Percentiles rank a stretch among this genome's conserved stretches.
Conservation (phyloP, 108 stramenopile species). For the Cyclotella distinguenda region DNA sequence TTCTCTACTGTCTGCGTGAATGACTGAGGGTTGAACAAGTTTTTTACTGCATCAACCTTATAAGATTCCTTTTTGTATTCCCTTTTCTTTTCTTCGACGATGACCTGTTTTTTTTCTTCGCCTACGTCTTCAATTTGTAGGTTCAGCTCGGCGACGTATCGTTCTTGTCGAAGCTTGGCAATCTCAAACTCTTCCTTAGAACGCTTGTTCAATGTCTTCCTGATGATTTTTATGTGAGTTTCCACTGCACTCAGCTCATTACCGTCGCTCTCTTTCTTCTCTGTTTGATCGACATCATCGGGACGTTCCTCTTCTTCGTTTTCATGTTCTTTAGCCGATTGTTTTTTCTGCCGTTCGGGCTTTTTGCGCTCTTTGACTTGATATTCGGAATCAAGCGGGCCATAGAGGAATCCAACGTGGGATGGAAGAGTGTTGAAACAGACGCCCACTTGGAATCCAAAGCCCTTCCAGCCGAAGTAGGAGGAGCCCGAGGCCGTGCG, state of each 20-base stretch:
- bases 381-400: slow-evolving; percentile 61
- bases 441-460: slow-evolving; percentile 68
- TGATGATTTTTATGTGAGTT: slow-evolving; percentile 54
- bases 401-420: slow-evolving; percentile 64
- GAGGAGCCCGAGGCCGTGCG: slow-evolving; percentile 23
- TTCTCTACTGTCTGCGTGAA: slow-evolving; percentile 93
- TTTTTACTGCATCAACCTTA: slow-evolving; percentile 54
- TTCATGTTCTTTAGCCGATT: slow-evolving; percentile 31
- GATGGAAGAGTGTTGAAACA: slow-evolving; percentile 81
- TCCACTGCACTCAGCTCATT: slow-evolving; percentile 75
- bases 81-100: slow-evolving; percentile 23
- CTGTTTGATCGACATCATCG: slow-evolving; percentile 50
- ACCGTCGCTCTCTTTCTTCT: slow-evolving; percentile 45
- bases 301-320: slow-evolving; percentile 61
- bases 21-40: slow-evolving; percentile 78
- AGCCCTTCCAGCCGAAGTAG: slow-evolving; percentile 68
- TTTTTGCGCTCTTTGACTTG: slow-evolving; percentile 57
- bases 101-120: background rate
- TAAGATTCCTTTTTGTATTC: slow-evolving; percentile 41
- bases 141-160: slow-evolving; percentile 8
- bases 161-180: slow-evolving; percentile 17
- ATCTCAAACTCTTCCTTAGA: slow-evolving; percentile 15
- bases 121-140: slow-evolving; percentile 28
- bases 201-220: slow-evolving; percentile 37
- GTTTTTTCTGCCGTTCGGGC: slow-evolving; percentile 27